These are phyloP conservation scores for Mollisiaceae sp. DNA, from an alignment of 2,329 filamentous ascomycete genomes.

Conservation along the genomic window DNA sequence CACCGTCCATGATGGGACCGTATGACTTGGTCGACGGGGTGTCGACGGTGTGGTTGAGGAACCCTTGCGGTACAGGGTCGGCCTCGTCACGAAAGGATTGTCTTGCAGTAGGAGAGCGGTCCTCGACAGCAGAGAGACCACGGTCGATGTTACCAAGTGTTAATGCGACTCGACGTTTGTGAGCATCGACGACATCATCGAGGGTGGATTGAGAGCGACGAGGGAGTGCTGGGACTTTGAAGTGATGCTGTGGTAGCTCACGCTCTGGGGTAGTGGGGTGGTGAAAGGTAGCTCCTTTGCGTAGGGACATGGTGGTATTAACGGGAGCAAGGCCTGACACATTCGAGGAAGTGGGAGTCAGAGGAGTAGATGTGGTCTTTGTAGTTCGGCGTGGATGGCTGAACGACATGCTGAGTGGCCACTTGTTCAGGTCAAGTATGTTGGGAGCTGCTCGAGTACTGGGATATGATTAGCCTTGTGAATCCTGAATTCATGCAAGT, in stretches of 20 bases:
- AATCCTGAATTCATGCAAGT: conserved; percentile 36
- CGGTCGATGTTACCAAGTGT: conserved; percentile 70
- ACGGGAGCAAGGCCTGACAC: conserved; percentile 50
- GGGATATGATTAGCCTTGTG: conserved; percentile 37
- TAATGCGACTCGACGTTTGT: conserved; percentile 70
- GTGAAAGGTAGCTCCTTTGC: conserved; percentile 72
- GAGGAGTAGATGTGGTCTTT: conserved; percentile 46
- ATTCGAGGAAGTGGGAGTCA: conserved; percentile 51
- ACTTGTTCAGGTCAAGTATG: conserved; percentile 15
- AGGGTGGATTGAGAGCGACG: conserved; percentile 71
- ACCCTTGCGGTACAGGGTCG: conserved; percentile 62
- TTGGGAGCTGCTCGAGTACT: conserved; percentile 32
- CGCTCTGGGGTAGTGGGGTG: conserved; percentile 47
- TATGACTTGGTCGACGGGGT: conserved; percentile 46
- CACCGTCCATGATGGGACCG: conserved; percentile 42
- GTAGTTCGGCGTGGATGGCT: conserved; percentile 43
- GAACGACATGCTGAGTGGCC: conserved; percentile 43
- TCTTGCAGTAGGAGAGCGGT: conserved; percentile 44
- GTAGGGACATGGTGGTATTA: conserved; percentile 64
- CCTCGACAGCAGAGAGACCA: conserved; percentile 56
- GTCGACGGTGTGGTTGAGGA: conserved; percentile 62
- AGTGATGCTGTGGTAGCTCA: conserved; percentile 46
- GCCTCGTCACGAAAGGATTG: conserved; percentile 59
- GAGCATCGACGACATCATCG: conserved; percentile 74
- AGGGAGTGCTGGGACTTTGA: conserved; percentile 52